Evolutionary conservation across 1,284 basidiomycete genomes (phyloP).

Genomic region (Puccinia coronata): DNA sequence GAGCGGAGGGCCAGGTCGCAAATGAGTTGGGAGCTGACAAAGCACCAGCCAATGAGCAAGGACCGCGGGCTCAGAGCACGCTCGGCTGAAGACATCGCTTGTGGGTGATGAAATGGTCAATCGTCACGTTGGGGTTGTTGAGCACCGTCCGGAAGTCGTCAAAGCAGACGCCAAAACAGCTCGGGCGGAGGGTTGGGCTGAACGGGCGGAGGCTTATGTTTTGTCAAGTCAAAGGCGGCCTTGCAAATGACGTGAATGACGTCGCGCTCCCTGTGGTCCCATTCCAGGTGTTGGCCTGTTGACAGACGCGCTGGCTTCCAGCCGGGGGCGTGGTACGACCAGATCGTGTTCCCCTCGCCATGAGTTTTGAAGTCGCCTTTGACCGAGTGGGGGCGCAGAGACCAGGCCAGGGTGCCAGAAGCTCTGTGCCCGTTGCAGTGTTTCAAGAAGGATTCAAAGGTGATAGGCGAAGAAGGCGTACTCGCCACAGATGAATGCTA

Average conservation of each 20-base stretch:
- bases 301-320: constrained; percentile 35
- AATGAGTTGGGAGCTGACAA: constrained; percentile 86
- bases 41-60: constrained; percentile 71
- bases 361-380: constrained; percentile 58
- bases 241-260: constrained; percentile 35
- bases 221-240: constrained; percentile 36
- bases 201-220: constrained; percentile 19
- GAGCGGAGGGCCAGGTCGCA: constrained; percentile 81
- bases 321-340: constrained; percentile 54
- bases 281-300: constrained; percentile 28
- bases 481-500: constrained; percentile 57
- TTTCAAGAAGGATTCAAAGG: constrained; percentile 53
- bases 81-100: constrained; percentile 79
- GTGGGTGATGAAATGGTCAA: constrained; percentile 81
- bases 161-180: no score
- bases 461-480: constrained; percentile 55
- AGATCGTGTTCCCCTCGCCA: constrained; percentile 55
- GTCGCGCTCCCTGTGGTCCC: constrained; percentile 47
- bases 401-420: constrained; percentile 55
- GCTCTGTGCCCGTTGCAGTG: constrained; percentile 27
- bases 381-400: constrained; percentile 55
- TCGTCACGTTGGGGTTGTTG: no score
- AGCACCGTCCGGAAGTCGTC: no score
- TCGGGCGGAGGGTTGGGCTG: background rate
- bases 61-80: constrained; percentile 44